Percentiles rank a stretch among this genome's conserved stretches.
Evolutionary conservation across 352 stramenopile genomes (phyloP).

Genomic region (Thraustochytrium striatum): DNA sequence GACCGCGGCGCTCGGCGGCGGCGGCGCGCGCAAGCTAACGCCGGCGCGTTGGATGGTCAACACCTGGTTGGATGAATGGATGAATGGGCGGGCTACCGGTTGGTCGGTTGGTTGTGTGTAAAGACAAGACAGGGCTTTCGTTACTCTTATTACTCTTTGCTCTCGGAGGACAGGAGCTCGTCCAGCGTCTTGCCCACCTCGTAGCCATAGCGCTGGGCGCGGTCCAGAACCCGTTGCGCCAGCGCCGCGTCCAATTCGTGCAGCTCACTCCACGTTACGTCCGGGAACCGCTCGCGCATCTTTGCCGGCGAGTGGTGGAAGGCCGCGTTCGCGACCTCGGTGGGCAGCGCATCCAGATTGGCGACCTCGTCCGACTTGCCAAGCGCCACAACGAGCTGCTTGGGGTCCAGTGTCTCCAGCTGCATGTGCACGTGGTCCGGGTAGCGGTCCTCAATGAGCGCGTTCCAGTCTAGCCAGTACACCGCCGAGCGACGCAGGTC

Average conservation of each 20-base stretch:
- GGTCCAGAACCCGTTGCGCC: background rate
- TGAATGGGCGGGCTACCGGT: no score
- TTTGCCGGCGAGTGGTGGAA: conserved; percentile 46
- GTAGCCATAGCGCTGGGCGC: conserved; percentile 46
- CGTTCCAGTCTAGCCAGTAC: conserved; percentile 47
- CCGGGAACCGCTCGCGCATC: background rate
- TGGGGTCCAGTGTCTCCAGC: conserved; percentile 17
- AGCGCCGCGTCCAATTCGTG: conserved; percentile 11
- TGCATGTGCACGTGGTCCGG: background rate
- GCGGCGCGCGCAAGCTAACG: no score
- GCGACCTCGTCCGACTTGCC: background rate
- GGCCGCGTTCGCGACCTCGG: background rate
- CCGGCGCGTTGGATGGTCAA: no score
- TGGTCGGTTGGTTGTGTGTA: background rate
- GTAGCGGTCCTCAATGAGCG: conserved; percentile 11
- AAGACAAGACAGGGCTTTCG: no score
- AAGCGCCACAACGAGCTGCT: background rate
- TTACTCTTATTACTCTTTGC: background rate
- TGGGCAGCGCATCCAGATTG: background rate
- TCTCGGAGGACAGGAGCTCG: background rate
- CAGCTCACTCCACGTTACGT: conserved; percentile 45
- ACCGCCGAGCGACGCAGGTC: conserved; percentile 18
- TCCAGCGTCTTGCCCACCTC: conserved; percentile 30
- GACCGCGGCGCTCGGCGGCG: no score
- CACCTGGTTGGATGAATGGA: no score